Evolutionary conservation across 768 basidiomycete species (phyloP), one percentile per base, ranked within the genome.

Genomic region (Epithele typhae): DNA sequence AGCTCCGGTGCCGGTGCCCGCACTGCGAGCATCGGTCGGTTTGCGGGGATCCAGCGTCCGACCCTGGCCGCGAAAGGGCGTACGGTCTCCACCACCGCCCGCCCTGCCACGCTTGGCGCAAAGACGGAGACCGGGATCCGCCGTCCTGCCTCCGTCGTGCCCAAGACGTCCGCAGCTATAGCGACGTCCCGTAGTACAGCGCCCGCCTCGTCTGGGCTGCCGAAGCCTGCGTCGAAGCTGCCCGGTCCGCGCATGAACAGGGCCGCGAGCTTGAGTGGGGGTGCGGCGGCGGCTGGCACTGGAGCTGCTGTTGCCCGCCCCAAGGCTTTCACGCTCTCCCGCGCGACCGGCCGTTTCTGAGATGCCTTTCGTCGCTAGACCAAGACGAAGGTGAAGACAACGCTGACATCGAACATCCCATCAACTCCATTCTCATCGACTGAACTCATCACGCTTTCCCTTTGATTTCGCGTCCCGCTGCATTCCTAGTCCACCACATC

Each of bases 161-260:
- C 43, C 5, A 8, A 33, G 18, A 21, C 32, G 15, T 21, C 40
- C 10, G 25, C 23, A 17, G 21, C 39, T 15, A n/a, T 5, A 46
- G 38, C 22, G 42, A n/a, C 43, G 11, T 19, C 46, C 5, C 34
- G 11, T 36, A 40, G 1, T 37, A 36, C n/a, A 46, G 46, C n/a
- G 43, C 45, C 2, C 38, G 5, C 34, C 4, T 35, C 40, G 2
- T 55, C 56, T 5, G 52, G 42, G 8, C 46, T 59, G 11, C 60
- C 60, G 15, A 46, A 54, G 25, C 57, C 56, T 8, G 51, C 55
- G 11, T 57, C 60, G 23, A 54, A 48, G 40, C 44, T 61, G 6
- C 59, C 57, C 14, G 54, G 55, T 0, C 53, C 53, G 36, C 22
- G 42, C 4, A 21, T 52, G 2, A 15, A 41, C 1, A 37, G 50